phyloP scores from a whole-genome alignment of 805 yeast species.

The Kodamaea hsintzibuensis region DNA sequence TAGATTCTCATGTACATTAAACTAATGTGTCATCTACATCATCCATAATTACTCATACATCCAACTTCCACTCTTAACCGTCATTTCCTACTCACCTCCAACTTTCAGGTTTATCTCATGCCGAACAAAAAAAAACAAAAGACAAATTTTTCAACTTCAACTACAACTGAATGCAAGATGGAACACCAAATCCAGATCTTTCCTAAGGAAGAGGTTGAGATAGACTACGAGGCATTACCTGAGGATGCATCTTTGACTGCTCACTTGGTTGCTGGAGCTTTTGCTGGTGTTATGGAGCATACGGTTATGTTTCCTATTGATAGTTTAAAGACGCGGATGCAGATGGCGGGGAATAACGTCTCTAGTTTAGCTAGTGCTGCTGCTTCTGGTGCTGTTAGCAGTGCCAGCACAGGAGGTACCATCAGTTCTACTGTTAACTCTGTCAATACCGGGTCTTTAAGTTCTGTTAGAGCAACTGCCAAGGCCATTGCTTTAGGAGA shows the following conservation, averaged over 20 bases:
- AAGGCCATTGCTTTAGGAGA: slow-evolving; percentile 13
- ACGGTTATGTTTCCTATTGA: slow-evolving; percentile 96
- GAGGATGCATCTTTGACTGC: slow-evolving; percentile 79
- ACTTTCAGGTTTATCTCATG: too few species aligned
- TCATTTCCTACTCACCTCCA: too few species aligned
- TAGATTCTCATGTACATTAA: too few species aligned
- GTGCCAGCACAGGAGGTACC: not conserved
- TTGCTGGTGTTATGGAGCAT: slow-evolving; percentile 99
- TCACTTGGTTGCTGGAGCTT: slow-evolving; percentile 90
- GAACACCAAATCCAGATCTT: slow-evolving; percentile 24
- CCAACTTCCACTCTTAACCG: too few species aligned
- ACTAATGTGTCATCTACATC: too few species aligned
- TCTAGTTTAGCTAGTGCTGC: not conserved
- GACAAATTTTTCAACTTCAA: slow-evolving; percentile 7
- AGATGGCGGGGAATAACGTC: slow-evolving; percentile 41
- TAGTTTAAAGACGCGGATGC: slow-evolving; percentile 96
- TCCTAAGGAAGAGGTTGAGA: slow-evolving; percentile 46
- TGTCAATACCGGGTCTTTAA: too few species aligned
- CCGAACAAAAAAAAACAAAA: not conserved
- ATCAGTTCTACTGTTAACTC: not conserved
- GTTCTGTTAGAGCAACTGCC: slow-evolving; percentile 11
- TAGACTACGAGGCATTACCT: slow-evolving; percentile 92
- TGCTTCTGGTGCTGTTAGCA: not conserved
- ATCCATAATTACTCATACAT: too few species aligned
- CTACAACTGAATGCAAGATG: slow-evolving; percentile 15